phyloP scores from a whole-genome alignment of 2,329 filamentous ascomycete species.

The Fusarium neocosmosporiellum region DNA sequence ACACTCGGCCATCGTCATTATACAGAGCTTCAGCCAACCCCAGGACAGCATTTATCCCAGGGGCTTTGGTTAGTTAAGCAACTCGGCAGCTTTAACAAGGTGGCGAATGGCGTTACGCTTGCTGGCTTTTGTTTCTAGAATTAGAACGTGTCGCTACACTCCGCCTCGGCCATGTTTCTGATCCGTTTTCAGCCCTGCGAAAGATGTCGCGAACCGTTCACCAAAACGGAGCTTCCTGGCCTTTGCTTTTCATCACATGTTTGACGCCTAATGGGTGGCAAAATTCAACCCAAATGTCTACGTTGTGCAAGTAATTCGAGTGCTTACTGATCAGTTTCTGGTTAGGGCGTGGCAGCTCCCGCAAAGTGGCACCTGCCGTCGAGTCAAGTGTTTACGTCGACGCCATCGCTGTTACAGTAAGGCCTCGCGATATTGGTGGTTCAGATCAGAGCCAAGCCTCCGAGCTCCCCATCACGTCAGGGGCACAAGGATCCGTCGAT shows the following conservation, averaged over 20 bases:
- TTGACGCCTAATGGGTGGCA: slow-evolving; percentile 21
- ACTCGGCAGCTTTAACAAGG: slow-evolving; percentile 5
- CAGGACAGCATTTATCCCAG: not conserved
- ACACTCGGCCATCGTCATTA: slow-evolving; percentile 1
- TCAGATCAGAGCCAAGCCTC: not conserved
- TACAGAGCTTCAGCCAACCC: slow-evolving; percentile 7
- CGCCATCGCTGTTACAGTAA: slow-evolving; percentile 4
- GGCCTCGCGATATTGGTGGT: not conserved
- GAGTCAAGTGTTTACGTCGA: slow-evolving; percentile 11
- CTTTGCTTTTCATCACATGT: slow-evolving; percentile 25
- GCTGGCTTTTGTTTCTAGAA: slow-evolving; percentile 4
- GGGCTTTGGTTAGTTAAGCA: not conserved
- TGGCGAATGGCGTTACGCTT: slow-evolving; percentile 10
- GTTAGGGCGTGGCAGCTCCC: not conserved
- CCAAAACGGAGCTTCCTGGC: not conserved
- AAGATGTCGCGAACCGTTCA: slow-evolving; percentile 9
- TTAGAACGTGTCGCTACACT: slow-evolving; percentile 9
- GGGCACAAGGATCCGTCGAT: not conserved
- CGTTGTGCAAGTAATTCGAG: slow-evolving; percentile 3
- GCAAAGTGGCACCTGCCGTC: slow-evolving; percentile 16
- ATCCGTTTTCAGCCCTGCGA: slow-evolving; percentile 27
- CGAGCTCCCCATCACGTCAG: not conserved
- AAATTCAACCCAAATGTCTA: slow-evolving; percentile 11
- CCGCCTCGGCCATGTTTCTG: not conserved
- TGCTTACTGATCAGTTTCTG: slow-evolving; percentile 6